These are phyloP conservation scores for Capsicum chinense DNA, from an alignment of 257 asterid genomes.

Conservation along the genomic window DNA sequence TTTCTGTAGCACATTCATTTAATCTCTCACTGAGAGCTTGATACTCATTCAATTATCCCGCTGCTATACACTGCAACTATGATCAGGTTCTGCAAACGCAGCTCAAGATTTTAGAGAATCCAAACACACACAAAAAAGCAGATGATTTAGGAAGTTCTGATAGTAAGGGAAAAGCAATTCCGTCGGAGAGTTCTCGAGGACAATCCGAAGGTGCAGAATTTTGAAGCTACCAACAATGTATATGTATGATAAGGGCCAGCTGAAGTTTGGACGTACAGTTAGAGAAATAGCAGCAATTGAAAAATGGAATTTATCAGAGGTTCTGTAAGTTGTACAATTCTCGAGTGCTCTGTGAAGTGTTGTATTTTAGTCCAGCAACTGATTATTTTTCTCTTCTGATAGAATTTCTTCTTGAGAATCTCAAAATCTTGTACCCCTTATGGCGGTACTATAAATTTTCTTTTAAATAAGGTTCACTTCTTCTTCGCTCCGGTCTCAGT, in stretches of 20 bases:
- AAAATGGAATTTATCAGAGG: slow-evolving; percentile 4
- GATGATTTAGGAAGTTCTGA: slow-evolving; percentile 45
- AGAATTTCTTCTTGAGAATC: neutral
- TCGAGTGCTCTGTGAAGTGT: slow-evolving; percentile 9
- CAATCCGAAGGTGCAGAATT: neutral
- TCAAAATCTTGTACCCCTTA: neutral
- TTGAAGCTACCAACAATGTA: neutral
- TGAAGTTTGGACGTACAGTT: slow-evolving; percentile 23
- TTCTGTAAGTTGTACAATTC: neutral
- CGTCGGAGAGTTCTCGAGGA: slow-evolving; percentile 27
- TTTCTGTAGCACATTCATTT: neutral
- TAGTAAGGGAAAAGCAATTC: slow-evolving; percentile 58
- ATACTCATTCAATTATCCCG: neutral
- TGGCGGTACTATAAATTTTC: neutral
- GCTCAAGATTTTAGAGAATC: slow-evolving; percentile 52
- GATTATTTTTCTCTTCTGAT: neutral
- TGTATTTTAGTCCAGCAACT: slow-evolving; percentile 8
- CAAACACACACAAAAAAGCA: slow-evolving; percentile 39
- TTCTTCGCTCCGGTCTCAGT: neutral
- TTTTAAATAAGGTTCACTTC: neutral
- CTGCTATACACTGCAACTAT: neutral
- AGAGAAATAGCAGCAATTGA: slow-evolving; percentile 23
- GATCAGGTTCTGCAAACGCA: slow-evolving; percentile 68
- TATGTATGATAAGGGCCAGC: neutral
- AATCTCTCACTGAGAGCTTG: neutral